phyloP scores from a whole-genome alignment of 768 basidiomycete species.

The Pleurotus ostreatus region DNA sequence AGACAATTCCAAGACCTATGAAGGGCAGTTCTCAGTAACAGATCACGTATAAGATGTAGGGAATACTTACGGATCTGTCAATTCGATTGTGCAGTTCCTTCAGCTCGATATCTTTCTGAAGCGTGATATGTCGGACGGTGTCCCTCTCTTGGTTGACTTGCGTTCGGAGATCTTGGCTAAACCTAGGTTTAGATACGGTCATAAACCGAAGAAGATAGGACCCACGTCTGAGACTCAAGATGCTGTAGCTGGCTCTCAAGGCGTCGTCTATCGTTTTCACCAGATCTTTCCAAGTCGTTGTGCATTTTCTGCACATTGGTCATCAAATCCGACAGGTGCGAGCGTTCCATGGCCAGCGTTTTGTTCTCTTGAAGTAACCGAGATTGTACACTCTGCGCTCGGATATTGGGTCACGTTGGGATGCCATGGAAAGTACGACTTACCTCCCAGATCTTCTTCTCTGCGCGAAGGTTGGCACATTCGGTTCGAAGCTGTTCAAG shows the following conservation, averaged over 20 bases:
- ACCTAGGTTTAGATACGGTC: not conserved
- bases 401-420: conserved; percentile 9
- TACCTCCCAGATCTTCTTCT: conserved; percentile 94
- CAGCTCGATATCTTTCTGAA: conserved; percentile 78
- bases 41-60: not conserved
- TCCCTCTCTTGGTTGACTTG: conserved; percentile 78
- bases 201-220: not conserved
- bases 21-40: conserved; percentile 4
- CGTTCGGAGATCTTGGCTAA: conserved; percentile 67
- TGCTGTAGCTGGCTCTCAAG: conserved; percentile 77
- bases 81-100: conserved; percentile 71
- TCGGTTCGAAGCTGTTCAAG: conserved; percentile 83
- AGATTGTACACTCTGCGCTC: conserved; percentile 62
- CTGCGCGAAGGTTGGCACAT: conserved; percentile 81
- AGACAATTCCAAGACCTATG: conserved; percentile 58
- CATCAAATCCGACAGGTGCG: conserved; percentile 85
- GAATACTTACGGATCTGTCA: conserved; percentile 59
- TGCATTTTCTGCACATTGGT: conserved; percentile 89
- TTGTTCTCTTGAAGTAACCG: conserved; percentile 87
- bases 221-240: conserved; percentile 73
- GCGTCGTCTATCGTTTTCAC: conserved; percentile 77
- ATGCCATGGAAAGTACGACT: conserved; percentile 12
- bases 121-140: conserved; percentile 59
- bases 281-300: conserved; percentile 78
- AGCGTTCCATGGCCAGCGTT: conserved; percentile 72